Evolutionary conservation across 768 basidiomycete genomes (phyloP), one percentile per base, ranked within the genome.

Genomic region (Suillus clintonianus): DNA sequence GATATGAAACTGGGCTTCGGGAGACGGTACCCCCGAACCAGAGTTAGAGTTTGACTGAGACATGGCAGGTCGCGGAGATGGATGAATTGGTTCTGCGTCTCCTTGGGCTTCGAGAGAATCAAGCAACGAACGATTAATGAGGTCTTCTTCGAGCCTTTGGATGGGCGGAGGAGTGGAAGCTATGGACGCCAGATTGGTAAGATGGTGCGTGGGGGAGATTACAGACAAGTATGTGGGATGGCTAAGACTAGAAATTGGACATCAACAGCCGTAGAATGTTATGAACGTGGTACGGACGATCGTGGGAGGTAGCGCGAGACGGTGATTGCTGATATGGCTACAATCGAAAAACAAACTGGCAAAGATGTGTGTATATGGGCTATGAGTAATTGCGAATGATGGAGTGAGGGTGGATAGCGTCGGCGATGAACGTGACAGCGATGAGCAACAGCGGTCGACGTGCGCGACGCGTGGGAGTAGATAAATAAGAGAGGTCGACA

Each of bases 101-200:
- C 89, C 91, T 77, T 91, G 88, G 61, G 88, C 90, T 84, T 94
- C 87, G 72, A 94, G 84, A 47, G 88, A 90, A 76, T 91, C 92
- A 68, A 94, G 79, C 63, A 94, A 84, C 61, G 91, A 92, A 75
- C 89, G 88, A 81, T 93, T 94, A 74, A 94, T 92, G 71, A 88
- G 88, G 78, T 90, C 91, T 85, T 94, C 92, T 70, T 78, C 74
- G 39, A 74, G 69, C 69, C 78, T 80, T 70, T 78, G 79, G 56
- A 37, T 41, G 50, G 59, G 67, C 68, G 65, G 68, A 71, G 73
- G 67, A 77, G 70, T 66, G 24, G 74, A 69, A 68, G 64, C 66
- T 54, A 42, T 68, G 73, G 81, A 75, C 77, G 85, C 85, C 85
- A 86, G 84, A 69, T 71, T 83, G 84, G 76, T 78, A 63, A 64